These are phyloP conservation scores for Colletotrichum viniferum DNA, from an alignment of 2,329 filamentous ascomycete genomes.

Conservation along the genomic window DNA sequence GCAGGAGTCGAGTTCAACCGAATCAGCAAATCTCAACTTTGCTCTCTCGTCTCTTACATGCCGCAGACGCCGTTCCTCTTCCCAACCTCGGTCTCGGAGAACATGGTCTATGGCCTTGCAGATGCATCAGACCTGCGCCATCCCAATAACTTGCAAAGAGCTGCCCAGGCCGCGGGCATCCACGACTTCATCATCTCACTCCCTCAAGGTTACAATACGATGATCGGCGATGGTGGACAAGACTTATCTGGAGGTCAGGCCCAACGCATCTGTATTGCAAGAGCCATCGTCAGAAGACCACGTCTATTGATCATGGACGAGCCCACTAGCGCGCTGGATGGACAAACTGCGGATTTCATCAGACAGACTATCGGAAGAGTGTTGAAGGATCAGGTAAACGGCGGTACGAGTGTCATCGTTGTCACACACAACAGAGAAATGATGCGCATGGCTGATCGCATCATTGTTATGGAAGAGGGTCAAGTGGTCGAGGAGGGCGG, in stretches of 20 bases:
- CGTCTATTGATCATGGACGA: conserved; percentile 83
- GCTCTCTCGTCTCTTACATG: conserved; percentile 69
- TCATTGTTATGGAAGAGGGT: conserved; percentile 74
- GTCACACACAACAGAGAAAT: conserved; percentile 85
- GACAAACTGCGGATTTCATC: conserved; percentile 67
- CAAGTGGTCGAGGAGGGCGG: conserved; percentile 70
- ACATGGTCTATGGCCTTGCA: conserved; percentile 80
- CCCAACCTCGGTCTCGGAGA: conserved; percentile 75
- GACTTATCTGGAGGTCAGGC: conserved; percentile 80
- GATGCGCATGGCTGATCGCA: conserved; percentile 79
- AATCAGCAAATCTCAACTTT: conserved; percentile 65
- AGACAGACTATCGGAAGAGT: conserved; percentile 65
- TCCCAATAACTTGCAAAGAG: conserved; percentile 47
- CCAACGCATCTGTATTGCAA: conserved; percentile 80
- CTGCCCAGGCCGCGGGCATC: conserved; percentile 67
- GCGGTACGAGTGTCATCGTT: conserved; percentile 72
- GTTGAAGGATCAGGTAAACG: conserved; percentile 34
- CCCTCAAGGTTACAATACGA: conserved; percentile 61
- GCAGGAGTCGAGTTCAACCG: conserved; percentile 58
- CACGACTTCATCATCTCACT: conserved; percentile 79
- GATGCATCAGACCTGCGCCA: conserved; percentile 55
- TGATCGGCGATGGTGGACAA: conserved; percentile 78
- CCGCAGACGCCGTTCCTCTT: conserved; percentile 78
- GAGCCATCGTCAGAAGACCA: conserved; percentile 75
- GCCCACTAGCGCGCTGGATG: conserved; percentile 82